Conservation (phyloP, 495 filamentous ascomycete genomes). For the Penicillium cosmopolitanum region DNA sequence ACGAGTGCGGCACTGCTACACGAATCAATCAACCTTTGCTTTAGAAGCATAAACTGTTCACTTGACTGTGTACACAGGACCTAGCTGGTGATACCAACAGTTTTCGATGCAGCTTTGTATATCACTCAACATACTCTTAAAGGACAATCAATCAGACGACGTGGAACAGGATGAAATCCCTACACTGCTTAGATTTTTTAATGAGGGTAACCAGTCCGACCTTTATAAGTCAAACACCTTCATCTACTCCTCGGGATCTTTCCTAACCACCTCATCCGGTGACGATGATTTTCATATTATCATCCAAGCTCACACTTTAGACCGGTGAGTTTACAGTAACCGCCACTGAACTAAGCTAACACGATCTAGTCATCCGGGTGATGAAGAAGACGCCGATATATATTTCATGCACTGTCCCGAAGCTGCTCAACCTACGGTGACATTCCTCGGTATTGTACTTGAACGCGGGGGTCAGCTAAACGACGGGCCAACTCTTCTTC, state of each 20-base stretch:
- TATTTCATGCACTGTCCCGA: conserved; percentile 25
- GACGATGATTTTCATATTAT: conserved; percentile 16
- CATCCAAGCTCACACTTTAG: conserved; percentile 12
- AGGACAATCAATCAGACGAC: too few species aligned
- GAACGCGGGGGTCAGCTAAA: conserved; percentile 18
- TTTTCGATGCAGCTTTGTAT: too few species aligned
- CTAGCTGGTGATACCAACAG: too few species aligned
- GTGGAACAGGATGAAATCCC: too few species aligned
- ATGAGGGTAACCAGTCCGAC: background rate
- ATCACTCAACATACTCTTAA: too few species aligned
- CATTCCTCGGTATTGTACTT: conserved; percentile 11
- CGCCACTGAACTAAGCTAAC: too few species aligned
- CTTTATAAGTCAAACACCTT: conserved; percentile 8
- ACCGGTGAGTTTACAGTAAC: conserved; percentile 6
- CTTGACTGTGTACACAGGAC: too few species aligned
- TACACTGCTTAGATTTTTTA: background rate
- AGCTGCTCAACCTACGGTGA: conserved; percentile 16
- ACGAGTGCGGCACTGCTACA: too few species aligned
- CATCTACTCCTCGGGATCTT: conserved; percentile 9
- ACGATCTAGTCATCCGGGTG: conserved; percentile 6
- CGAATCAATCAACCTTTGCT: too few species aligned
- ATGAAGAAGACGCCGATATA: conserved; percentile 16
- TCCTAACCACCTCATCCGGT: conserved; percentile 11
- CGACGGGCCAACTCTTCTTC: conserved; percentile 10
- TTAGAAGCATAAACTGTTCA: too few species aligned